A percentile compares a stretch with the other conserved stretches of the same genome.
Conservation (phyloP, 2,329 filamentous ascomycete species). For the Diplodia seriata region DNA sequence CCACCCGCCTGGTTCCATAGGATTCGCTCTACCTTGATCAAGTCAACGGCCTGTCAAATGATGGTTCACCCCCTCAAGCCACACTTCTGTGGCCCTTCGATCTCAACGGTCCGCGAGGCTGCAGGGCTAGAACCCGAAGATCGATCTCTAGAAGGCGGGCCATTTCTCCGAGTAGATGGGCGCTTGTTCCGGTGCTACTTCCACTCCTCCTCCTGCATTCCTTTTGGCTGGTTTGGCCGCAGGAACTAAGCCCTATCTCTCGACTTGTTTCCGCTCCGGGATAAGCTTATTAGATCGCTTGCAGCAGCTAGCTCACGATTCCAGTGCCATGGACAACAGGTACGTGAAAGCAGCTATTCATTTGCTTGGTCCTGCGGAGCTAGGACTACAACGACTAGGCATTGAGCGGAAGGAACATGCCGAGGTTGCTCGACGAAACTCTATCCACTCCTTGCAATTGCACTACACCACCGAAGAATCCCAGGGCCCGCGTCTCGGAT, state of each 20-base stretch:
- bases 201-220: not conserved
- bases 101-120: constrained; percentile 12
- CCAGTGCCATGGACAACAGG: not conserved
- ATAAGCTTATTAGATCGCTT: constrained; percentile 4
- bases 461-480: not conserved
- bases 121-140: not conserved
- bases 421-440: not conserved
- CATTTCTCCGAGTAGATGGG: not conserved
- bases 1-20: not conserved
- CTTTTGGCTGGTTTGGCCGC: not conserved
- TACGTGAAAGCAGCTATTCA: not conserved
- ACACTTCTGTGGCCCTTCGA: not conserved
- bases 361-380: not conserved
- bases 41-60: not conserved
- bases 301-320: not conserved
- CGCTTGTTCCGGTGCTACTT: not conserved
- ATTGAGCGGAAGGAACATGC: not conserved
- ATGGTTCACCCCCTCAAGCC: not conserved
- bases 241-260: constrained; percentile 1
- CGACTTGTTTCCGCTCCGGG: not conserved
- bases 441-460: not conserved
- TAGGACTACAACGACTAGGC: not conserved
- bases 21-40: not conserved
- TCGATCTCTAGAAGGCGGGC: constrained; percentile 3
- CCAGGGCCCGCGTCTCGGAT: not conserved